A percentile compares a stretch with the other conserved stretches of the same genome.
Conservation (phyloP, 495 filamentous ascomycete species). For the Friedmanniomyces simplex region DNA sequence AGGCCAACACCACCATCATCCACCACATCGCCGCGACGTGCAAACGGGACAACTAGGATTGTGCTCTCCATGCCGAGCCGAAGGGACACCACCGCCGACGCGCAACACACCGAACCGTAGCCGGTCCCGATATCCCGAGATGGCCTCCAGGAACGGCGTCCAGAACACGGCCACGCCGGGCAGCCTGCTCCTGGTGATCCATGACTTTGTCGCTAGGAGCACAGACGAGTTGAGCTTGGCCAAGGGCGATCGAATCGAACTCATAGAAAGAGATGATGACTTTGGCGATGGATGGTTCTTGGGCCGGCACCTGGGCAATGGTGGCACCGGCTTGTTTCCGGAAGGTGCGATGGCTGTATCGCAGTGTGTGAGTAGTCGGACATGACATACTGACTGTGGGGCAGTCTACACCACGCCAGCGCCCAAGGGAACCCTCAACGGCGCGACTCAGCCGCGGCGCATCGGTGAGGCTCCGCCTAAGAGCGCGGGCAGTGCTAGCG, state of each 20-base stretch:
- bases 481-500: neutral
- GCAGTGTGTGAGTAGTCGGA: neutral
- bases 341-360: conserved; percentile 49
- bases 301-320: conserved; percentile 66
- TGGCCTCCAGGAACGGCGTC: conserved; percentile 10
- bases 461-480: conserved; percentile 15
- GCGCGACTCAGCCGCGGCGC: conserved; percentile 20
- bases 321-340: conserved; percentile 75
- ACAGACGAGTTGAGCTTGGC: conserved; percentile 82
- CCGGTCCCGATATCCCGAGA: neutral
- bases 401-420: conserved; percentile 34
- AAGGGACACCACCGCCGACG: neutral
- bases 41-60: neutral
- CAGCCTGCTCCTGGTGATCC: conserved; percentile 21
- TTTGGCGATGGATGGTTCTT: conserved; percentile 98
- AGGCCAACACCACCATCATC: neutral
- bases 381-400: neutral
- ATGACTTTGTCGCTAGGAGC: conserved; percentile 84
- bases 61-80: neutral
- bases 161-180: conserved; percentile 7
- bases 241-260: conserved; percentile 80
- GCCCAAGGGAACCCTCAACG: conserved; percentile 26
- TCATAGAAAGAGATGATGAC: conserved; percentile 92
- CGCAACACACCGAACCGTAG: neutral
- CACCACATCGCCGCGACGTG: neutral